Conservation (phyloP, 2,329 filamentous ascomycete species). For the Plenodomus tracheiphilus region DNA sequence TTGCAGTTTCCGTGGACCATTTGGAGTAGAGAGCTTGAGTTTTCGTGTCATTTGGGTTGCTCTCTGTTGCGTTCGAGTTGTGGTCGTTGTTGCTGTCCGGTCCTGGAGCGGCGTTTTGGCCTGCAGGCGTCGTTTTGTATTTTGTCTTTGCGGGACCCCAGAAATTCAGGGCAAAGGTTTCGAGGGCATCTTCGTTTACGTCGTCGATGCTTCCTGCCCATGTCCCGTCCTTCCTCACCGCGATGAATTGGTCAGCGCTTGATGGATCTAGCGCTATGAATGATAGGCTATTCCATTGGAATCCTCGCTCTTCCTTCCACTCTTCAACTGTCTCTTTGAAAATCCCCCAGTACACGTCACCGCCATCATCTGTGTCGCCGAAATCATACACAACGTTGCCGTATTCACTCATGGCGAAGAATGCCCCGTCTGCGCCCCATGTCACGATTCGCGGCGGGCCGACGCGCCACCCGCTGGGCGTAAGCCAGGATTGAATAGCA, state of each 20-base stretch:
- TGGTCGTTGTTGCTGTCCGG: too few relatives aligned
- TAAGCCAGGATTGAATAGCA: constrained; percentile 40
- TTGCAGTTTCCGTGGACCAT: constrained; percentile 34
- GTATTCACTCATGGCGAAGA: constrained; percentile 44
- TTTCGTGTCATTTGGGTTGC: constrained; percentile 14
- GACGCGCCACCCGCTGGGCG: constrained; percentile 41
- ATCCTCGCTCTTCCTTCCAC: constrained; percentile 36
- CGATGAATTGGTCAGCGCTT: constrained; percentile 39
- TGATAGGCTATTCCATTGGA: constrained; percentile 35
- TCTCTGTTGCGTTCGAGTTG: constrained; percentile 6
- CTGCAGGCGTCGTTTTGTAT: constrained; percentile 13
- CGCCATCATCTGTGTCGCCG: constrained; percentile 18
- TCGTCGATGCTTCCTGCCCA: constrained; percentile 44
- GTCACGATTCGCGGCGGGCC: constrained; percentile 38
- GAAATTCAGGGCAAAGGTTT: constrained; percentile 36
- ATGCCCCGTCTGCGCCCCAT: constrained; percentile 37
- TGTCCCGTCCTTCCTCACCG: constrained; percentile 37
- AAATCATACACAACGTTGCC: constrained; percentile 35
- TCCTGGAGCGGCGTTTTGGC: too few relatives aligned
- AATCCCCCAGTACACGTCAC: constrained; percentile 22
- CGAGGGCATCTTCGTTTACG: constrained; percentile 36
- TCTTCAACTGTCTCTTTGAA: constrained; percentile 42
- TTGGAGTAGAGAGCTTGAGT: constrained; percentile 32
- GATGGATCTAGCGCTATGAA: constrained; percentile 38
- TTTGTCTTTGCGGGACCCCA: constrained; percentile 24